Evolutionary conservation across 75 land plant species (phyloP), one percentile per base, ranked within the genome.

Genomic region (Sequoiadendron giganteum): DNA sequence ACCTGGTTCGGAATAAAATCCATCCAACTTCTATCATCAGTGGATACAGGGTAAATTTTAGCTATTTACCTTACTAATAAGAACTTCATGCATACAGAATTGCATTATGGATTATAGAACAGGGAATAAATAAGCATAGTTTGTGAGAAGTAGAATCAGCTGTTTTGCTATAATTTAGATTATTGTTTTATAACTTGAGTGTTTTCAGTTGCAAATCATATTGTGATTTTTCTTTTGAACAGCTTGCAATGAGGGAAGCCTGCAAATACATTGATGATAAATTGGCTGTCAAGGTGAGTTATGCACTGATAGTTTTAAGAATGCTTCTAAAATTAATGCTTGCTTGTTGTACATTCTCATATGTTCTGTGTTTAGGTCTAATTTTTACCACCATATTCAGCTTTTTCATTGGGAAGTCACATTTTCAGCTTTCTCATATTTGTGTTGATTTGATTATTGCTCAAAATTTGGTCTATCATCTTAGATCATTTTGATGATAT

Each of bases 161-260:
- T 40, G 32, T 14, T 86, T 52, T 88, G 34, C 10, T 19, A 18
- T 52, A 9, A 61, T 88, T 32, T 56, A 58, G 10, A 81, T 18
- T 11, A 11, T 45, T 81, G 81, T 78, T 43, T 7, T 81, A 43
- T 28, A 21, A 28, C 5, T 45, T n/a, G 6, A 25, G 28, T 82
- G 52, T 47, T 82, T 42, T n/a, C 52, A 10, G n/a, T 10, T n/a
- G 30, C 47, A 45, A 82, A 47, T 85, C 36, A 85, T 14, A 49
- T 56, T 52, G 21, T 34, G 68, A 25, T 68, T 40, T 49, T 82
- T 86, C 32, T 11, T 52, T 80, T 61, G 70, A 85, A 56, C 92
- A 98, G 99, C 99, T 98, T 93, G 95, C 99, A 10, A 98, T 98
- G 99, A 93, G 97, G 77, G 99, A 98, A 90, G 97, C 97, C 21